Evolutionary conservation across 768 basidiomycete genomes (phyloP).

Genomic region (Lactarius indigo): DNA sequence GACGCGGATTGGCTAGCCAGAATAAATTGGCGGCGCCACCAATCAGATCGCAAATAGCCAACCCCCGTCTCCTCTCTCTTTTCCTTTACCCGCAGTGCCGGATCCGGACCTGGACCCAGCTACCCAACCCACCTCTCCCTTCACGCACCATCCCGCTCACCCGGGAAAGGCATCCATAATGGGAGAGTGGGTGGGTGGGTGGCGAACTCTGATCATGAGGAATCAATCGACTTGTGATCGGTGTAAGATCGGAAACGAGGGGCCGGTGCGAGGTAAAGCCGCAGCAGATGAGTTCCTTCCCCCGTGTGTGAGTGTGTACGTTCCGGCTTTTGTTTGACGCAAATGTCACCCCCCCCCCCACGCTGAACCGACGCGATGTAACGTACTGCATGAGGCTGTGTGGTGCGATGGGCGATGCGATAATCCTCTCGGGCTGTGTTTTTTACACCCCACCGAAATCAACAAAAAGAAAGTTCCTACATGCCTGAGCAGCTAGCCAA

Average conservation of each 20-base stretch:
- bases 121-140: background rate
- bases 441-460: background rate
- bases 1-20: background rate
- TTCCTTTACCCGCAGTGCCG: background rate
- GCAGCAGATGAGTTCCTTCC: background rate
- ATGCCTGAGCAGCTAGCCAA: background rate
- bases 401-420: background rate
- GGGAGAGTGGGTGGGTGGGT: background rate
- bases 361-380: background rate
- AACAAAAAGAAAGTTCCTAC: background rate
- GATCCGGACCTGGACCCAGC: background rate
- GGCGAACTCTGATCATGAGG: background rate
- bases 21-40: background rate
- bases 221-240: background rate
- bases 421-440: too few relatives aligned
- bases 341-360: too few relatives aligned
- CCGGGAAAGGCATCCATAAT: background rate
- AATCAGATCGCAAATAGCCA: too few relatives aligned
- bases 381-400: background rate
- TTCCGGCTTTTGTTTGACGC: background rate
- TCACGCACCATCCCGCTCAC: background rate
- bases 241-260: background rate
- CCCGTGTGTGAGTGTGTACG: background rate
- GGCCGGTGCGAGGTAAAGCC: background rate
- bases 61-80: too few relatives aligned